These are phyloP conservation scores for Fusarium secorum DNA, from an alignment of 2,329 filamentous ascomycete species.

Conservation along the genomic window DNA sequence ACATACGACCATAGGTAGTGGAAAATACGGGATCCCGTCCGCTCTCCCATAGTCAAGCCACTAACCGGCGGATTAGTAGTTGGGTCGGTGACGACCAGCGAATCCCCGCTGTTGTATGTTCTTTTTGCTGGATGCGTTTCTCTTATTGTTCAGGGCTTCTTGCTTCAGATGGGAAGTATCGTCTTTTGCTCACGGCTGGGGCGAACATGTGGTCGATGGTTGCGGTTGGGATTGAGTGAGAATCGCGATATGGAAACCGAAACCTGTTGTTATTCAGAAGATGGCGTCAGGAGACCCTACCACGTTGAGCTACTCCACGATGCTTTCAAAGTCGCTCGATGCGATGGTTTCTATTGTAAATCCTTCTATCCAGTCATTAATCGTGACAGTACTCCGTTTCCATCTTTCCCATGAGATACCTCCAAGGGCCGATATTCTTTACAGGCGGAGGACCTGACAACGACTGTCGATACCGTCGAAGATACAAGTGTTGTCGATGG, in stretches of 20 bases:
- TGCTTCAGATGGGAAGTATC: background rate
- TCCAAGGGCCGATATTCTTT: background rate
- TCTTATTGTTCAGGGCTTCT: background rate
- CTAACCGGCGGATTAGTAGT: slow-evolving; percentile 33
- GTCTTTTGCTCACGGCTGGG: background rate
- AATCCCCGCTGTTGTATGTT: slow-evolving; percentile 37
- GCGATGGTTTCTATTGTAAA: slow-evolving; percentile 4
- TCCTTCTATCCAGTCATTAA: slow-evolving; percentile 22
- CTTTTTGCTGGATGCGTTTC: background rate
- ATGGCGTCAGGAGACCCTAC: background rate
- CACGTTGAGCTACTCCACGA: background rate
- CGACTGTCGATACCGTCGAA: slow-evolving; percentile 73
- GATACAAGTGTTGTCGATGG: slow-evolving; percentile 74
- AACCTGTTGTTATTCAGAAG: background rate
- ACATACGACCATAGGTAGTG: too few species aligned
- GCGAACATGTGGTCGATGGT: background rate
- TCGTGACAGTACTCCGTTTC: slow-evolving; percentile 2
- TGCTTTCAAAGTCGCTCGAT: background rate
- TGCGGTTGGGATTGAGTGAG: background rate
- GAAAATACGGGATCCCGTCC: slow-evolving; percentile 36
- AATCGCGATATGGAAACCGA: background rate
- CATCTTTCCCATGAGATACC: background rate
- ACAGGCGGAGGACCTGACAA: slow-evolving; percentile 65
- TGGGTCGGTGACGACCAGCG: slow-evolving; percentile 34
- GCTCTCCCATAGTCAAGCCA: slow-evolving; percentile 33